phyloP scores from a whole-genome alignment of 2,329 filamentous ascomycete species.

The Colletotrichum sp. region DNA sequence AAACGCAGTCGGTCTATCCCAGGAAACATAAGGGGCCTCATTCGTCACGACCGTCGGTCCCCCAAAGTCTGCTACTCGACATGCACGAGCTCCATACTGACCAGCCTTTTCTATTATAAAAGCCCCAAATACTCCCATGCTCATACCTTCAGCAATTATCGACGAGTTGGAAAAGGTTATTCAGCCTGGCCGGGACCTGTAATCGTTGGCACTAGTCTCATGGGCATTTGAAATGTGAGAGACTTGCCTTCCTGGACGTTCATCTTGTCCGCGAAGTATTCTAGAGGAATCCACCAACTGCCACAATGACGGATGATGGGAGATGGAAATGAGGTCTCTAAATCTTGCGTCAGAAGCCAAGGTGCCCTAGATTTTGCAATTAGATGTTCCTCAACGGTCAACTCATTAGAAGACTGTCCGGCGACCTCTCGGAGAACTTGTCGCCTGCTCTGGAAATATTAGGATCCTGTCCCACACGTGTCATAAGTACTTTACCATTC shows the following conservation, averaged over 20 bases:
- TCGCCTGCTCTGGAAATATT: accelerated
- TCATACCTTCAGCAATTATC: background rate
- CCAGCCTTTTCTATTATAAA: background rate
- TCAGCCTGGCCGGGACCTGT: too few species aligned
- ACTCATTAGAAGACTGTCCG: too few species aligned
- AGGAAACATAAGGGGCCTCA: too few species aligned
- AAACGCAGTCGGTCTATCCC: too few species aligned
- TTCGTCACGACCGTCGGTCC: too few species aligned
- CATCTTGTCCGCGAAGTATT: background rate
- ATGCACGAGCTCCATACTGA: background rate
- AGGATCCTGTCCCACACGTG: background rate
- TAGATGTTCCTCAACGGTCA: background rate
- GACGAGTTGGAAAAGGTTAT: background rate
- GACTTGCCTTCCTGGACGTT: accelerated
- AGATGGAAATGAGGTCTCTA: accelerated
- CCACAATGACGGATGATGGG: accelerated
- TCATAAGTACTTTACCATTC: too few species aligned
- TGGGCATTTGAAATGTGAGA: background rate
- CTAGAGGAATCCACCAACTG: accelerated
- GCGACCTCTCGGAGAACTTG: background rate
- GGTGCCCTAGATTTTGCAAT: background rate
- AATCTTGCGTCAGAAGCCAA: accelerated
- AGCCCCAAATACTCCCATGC: too few species aligned
- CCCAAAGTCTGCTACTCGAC: background rate
- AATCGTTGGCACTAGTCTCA: background rate